These are phyloP conservation scores for Agrocybe pediades DNA, from an alignment of 768 basidiomycete species.

Conservation along the genomic window DNA sequence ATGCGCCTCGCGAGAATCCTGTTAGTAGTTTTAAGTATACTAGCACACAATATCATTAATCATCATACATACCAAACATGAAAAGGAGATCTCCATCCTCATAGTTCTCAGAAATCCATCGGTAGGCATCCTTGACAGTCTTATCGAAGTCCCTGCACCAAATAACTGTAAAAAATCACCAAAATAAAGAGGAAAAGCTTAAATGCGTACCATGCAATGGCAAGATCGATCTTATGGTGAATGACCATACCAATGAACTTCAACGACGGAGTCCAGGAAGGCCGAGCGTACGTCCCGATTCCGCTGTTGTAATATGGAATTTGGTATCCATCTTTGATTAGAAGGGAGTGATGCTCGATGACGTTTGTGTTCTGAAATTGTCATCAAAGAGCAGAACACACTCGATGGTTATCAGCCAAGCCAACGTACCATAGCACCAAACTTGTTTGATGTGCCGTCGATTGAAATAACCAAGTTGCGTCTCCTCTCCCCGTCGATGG, in stretches of 20 bases:
- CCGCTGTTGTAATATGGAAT: slow-evolving; percentile 19
- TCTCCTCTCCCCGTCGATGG: no score
- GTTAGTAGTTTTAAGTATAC: no score
- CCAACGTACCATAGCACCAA: neutral
- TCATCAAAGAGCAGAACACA: no score
- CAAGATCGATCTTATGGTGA: slow-evolving; percentile 12
- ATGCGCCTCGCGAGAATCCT: slow-evolving; percentile 14
- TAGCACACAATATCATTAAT: neutral
- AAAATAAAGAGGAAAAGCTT: neutral
- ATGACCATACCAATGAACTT: slow-evolving; percentile 6
- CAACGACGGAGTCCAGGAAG: slow-evolving; percentile 12
- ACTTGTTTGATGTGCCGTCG: neutral
- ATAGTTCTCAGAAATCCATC: slow-evolving; percentile 14
- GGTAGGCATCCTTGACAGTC: slow-evolving; percentile 9
- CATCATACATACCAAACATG: slow-evolving; percentile 8
- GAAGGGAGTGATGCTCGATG: slow-evolving; percentile 3
- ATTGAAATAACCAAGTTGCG: no score
- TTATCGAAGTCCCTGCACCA: neutral
- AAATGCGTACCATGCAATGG: slow-evolving; percentile 16
- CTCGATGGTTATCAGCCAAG: neutral
- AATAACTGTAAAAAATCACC: neutral
- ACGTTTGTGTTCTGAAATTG: slow-evolving; percentile 9
- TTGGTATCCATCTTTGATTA: slow-evolving; percentile 7
- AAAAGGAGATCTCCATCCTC: slow-evolving; percentile 9
- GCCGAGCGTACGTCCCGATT: slow-evolving; percentile 19